phyloP scores from a whole-genome alignment of 371 early-diverging fungal genomes.

The Mucor plumbeus region DNA sequence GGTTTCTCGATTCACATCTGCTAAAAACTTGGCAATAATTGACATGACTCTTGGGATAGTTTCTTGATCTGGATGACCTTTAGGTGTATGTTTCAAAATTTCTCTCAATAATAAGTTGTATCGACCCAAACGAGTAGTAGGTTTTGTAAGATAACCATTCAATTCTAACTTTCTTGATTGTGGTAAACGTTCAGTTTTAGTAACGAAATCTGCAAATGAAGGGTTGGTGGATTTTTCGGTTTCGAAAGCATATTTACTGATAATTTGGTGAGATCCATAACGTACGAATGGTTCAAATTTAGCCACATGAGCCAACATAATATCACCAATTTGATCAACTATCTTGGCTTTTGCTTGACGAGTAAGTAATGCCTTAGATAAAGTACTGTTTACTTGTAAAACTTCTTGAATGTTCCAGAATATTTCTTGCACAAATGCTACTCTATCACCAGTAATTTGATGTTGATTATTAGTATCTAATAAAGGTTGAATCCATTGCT shows the following conservation, averaged over 20 bases:
- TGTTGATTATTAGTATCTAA: conserved; percentile 62
- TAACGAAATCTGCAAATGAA: conserved; percentile 75
- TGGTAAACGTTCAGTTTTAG: conserved; percentile 74
- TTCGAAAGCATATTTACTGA: conserved; percentile 83
- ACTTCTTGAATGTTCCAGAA: conserved; percentile 87
- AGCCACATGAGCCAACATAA: conserved; percentile 75
- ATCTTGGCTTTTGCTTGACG: conserved; percentile 76
- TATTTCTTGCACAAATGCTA: conserved; percentile 72
- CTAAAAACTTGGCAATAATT: conserved; percentile 74
- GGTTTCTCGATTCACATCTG: conserved; percentile 80
- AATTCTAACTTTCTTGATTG: conserved; percentile 83
- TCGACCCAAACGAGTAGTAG: conserved; percentile 88
- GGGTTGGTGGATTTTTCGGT: conserved; percentile 74
- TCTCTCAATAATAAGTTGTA: conserved; percentile 87
- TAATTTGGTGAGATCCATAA: conserved; percentile 89
- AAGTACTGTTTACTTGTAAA: conserved; percentile 66
- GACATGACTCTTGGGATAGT: conserved; percentile 66
- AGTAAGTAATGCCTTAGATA: conserved; percentile 67
- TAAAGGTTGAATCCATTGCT: conserved; percentile 81
- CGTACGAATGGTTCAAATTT: conserved; percentile 82
- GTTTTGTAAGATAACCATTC: conserved; percentile 82
- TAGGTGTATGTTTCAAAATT: conserved; percentile 85
- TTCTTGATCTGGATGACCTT: conserved; percentile 79
- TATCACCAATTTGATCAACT: conserved; percentile 85
- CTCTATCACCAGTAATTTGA: conserved; percentile 54